These are phyloP conservation scores for Saturnispora saitoi DNA, from an alignment of 805 yeast species.

Conservation along the genomic window DNA sequence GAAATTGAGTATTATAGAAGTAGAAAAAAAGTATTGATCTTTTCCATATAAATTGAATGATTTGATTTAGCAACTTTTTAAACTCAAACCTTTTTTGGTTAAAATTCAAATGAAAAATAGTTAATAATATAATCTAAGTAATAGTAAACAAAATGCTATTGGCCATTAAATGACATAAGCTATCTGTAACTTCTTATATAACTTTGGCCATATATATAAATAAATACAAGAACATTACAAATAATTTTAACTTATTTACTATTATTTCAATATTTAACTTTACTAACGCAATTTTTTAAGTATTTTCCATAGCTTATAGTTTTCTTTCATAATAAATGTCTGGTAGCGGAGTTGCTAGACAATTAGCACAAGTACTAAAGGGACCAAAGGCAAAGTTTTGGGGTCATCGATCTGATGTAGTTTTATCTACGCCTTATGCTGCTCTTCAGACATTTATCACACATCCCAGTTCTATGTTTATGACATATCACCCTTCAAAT, in stretches of 20 bases:
- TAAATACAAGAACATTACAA: no score
- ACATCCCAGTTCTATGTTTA: neutral
- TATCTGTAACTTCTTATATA: no score
- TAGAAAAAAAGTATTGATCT: no score
- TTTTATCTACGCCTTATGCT: neutral
- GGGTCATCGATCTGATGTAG: neutral
- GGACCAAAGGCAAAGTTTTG: neutral
- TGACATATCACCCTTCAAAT: conserved; percentile 3
- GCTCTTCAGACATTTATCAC: neutral
- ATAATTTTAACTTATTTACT: neutral
- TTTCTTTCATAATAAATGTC: neutral
- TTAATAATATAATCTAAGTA: no score
- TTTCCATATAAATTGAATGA: no score
- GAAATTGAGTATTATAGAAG: no score
- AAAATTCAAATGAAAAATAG: no score
- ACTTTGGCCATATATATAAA: no score
- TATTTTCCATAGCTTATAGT: neutral
- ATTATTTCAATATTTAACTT: neutral
- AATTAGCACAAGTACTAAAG: neutral
- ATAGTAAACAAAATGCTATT: no score
- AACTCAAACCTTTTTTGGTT: no score
- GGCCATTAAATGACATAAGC: no score
- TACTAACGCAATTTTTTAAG: neutral
- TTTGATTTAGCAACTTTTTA: no score
- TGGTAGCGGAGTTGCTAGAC: neutral